These are phyloP conservation scores for Rosa lucieae DNA, from an alignment of 306 rosid genomes.

Conservation along the genomic window DNA sequence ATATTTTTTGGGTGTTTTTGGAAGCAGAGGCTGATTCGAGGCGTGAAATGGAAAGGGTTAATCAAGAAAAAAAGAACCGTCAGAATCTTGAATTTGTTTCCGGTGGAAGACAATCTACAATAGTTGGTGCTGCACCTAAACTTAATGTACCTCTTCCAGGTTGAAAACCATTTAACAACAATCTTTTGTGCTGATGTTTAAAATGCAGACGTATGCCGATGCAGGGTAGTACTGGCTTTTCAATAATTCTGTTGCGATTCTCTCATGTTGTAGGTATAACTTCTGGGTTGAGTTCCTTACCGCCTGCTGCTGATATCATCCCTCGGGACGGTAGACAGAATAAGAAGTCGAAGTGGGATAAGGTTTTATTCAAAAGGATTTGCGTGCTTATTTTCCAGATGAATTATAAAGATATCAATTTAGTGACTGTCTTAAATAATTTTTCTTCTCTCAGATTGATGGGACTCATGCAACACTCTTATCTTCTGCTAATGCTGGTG, in stretches of 20 bases:
- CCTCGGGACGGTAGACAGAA: constrained; percentile 60
- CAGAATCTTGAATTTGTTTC: constrained; percentile 64
- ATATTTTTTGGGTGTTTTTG: constrained; percentile 12
- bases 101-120: constrained; percentile 31
- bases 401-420: constrained; percentile 2
- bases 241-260: constrained; percentile 9
- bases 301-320: constrained; percentile 42
- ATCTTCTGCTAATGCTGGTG: constrained; percentile 77
- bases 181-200: background rate
- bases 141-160: background rate
- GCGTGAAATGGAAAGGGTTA: constrained; percentile 76
- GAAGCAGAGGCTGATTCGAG: constrained; percentile 83
- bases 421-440: constrained; percentile 22
- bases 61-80: constrained; percentile 59
- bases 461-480: constrained; percentile 68
- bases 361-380: constrained; percentile 32
- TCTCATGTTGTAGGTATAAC: constrained; percentile 40
- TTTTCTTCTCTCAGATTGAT: constrained; percentile 60
- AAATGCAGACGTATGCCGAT: background rate
- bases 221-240: background rate
- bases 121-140: background rate
- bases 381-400: constrained; percentile 14
- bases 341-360: constrained; percentile 58
- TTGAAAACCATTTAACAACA: background rate
- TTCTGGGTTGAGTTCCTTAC: constrained; percentile 49